phyloP scores from a whole-genome alignment of 345 rosid species.

The Alliaria petiolata region DNA sequence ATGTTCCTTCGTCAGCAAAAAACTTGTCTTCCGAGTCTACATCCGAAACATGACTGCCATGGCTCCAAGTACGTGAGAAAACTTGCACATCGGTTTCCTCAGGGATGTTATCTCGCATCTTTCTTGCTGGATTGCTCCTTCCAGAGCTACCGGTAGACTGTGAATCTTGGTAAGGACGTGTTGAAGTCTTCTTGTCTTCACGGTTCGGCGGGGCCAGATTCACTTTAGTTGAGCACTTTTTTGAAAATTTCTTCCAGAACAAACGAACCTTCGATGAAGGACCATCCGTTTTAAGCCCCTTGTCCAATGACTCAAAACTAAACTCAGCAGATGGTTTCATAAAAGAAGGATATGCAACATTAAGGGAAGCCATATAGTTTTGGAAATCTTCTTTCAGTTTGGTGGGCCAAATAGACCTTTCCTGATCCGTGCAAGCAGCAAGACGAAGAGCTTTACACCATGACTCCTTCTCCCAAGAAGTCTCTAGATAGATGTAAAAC shows the following conservation, averaged over 20 bases:
- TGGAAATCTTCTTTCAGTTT: conserved; percentile 58
- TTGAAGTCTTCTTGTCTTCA: conserved; percentile 52
- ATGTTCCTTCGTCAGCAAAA: conserved; percentile 74
- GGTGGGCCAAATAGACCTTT: conserved; percentile 51
- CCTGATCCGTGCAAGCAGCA: conserved; percentile 63
- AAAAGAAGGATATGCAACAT: conserved; percentile 68
- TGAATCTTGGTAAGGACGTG: conserved; percentile 45
- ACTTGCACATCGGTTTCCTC: conserved; percentile 43
- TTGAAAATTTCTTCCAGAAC: conserved; percentile 62
- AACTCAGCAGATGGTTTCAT: conserved; percentile 56
- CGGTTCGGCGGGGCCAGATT: conserved; percentile 28
- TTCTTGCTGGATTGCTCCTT: conserved; percentile 34
- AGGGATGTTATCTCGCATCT: conserved; percentile 29
- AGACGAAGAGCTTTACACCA: conserved; percentile 98
- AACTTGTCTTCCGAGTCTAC: conserved; percentile 58
- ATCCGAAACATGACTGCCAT: conserved; percentile 53
- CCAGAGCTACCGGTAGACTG: conserved; percentile 29
- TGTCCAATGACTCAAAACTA: conserved; percentile 50
- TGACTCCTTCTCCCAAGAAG: conserved; percentile 98
- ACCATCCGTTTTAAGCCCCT: conserved; percentile 46
- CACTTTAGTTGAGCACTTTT: conserved; percentile 47
- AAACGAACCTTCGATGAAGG: conserved; percentile 70
- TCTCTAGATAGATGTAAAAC: conserved; percentile 71
- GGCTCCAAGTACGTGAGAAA: conserved; percentile 43
- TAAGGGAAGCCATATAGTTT: conserved; percentile 54